phyloP scores from a whole-genome alignment of 768 basidiomycete genomes.

The Crassisporium funariophilum region DNA sequence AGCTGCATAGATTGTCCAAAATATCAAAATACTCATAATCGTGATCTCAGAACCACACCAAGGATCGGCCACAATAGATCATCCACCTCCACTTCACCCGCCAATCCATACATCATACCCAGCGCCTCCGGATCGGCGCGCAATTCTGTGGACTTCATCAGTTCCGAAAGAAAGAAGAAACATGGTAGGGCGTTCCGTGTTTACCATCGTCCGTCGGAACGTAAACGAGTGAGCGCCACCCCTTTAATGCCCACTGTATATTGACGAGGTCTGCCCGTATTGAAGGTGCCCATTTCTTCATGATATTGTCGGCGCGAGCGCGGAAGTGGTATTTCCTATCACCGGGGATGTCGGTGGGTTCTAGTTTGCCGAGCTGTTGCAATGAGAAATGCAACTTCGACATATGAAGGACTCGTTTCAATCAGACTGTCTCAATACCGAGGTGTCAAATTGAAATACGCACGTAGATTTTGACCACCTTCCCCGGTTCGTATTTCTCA shows the following conservation, averaged over 20 bases:
- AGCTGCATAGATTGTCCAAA: too few species aligned
- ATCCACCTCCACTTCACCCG: not conserved
- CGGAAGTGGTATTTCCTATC: constrained; percentile 17
- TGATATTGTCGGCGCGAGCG: constrained; percentile 4
- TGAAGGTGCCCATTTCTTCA: constrained; percentile 12
- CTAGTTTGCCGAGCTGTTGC: not conserved
- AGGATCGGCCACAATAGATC: too few species aligned
- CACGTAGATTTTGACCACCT: not conserved
- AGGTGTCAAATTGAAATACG: not conserved
- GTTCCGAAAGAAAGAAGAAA: not conserved
- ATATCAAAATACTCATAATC: not conserved
- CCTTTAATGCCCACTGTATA: constrained; percentile 16
- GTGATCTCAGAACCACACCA: too few species aligned
- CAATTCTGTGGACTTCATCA: not conserved
- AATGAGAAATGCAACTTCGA: constrained; percentile 13
- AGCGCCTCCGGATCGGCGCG: not conserved
- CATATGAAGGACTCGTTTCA: not conserved
- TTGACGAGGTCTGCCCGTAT: constrained; percentile 5
- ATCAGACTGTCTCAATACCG: not conserved
- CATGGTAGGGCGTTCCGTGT: not conserved
- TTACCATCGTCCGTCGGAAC: constrained; percentile 10
- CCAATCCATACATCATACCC: not conserved
- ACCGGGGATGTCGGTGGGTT: constrained; percentile 10
- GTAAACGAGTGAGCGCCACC: constrained; percentile 11
- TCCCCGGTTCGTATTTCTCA: not conserved